These are phyloP conservation scores for Yamadazyma epiphylla DNA, from an alignment of 1,139 yeast genomes.

Conservation along the genomic window DNA sequence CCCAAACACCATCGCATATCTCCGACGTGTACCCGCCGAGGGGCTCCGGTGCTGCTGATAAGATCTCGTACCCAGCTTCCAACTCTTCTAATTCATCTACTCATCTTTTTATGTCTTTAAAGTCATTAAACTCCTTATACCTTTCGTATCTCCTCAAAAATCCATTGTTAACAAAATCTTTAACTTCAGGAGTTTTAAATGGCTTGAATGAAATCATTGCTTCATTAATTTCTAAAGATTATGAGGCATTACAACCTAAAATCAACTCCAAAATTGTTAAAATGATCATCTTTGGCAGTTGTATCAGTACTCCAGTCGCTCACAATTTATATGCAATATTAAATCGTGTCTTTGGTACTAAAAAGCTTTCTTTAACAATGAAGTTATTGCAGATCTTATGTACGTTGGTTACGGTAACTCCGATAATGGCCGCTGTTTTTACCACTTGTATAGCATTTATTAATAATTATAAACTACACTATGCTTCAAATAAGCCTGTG, in stretches of 20 bases:
- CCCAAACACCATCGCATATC: no score
- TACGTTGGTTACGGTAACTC: conserved; percentile 61
- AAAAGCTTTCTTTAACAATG: conserved; percentile 28
- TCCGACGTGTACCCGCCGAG: no score
- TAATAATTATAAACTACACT: conserved; percentile 21
- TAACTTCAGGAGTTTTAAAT: conserved; percentile 56
- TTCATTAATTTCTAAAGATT: conserved; percentile 47
- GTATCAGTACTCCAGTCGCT: conserved; percentile 69
- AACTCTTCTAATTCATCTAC: no score
- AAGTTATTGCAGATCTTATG: conserved; percentile 58
- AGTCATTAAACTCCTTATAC: conserved; percentile 24
- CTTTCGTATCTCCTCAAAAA: conserved; percentile 37
- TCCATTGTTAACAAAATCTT: conserved; percentile 58
- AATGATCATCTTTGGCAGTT: conserved; percentile 72
- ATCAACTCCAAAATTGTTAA: conserved; percentile 42
- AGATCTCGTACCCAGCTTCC: no score
- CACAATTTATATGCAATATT: conserved; percentile 55
- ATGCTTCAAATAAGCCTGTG: conserved; percentile 1
- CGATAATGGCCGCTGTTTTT: conserved; percentile 54
- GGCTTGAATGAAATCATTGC: conserved; percentile 61
- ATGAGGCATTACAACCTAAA: conserved; percentile 14
- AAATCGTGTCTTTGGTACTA: conserved; percentile 39
- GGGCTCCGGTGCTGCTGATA: no score
- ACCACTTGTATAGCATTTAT: conserved; percentile 53
- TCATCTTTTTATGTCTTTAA: no score